Base-by-base conservation (phyloP, 805 yeast species). In the Blastobotrys terrestris region DNA sequence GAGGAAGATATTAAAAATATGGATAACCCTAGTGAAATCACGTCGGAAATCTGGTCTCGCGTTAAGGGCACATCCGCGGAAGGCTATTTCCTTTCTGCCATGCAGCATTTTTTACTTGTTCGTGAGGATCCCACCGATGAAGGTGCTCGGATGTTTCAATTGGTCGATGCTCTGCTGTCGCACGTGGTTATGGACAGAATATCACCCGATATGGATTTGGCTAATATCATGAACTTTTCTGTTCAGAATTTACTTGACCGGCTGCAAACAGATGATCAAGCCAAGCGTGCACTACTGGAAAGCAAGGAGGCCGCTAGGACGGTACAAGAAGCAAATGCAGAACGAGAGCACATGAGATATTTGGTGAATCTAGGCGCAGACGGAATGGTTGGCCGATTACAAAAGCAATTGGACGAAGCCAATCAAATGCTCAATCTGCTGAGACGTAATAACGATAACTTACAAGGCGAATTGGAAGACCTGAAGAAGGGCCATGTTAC, bases 181-280 rank as follows among this genome's bases (percentile, higher is more conserved):
- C 81, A 81, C 58, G 78, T 82, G 22, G 75, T 84, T 2, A 75
- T 75, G 68, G 81, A 77, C 39, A 67, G 77, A 11, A 70, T 67
- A 61, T 53, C 60, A 52, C 70, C 72, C 1, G 68, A 68, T 48
- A 76, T 76, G 54, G 74, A 77, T 8, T 78, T 79, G 50, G 85
- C 83, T 47, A 74, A 83, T n/a, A 81, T 87, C 14, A 75, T 88
- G 58, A 87, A 85, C 50, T 80, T 86, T 47, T 87, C 95, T 1
- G 82, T 91, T 39, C 89, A 87, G 61, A 74, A 81, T 52, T 72
- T 92, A 46, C 74, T 81, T 54, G 83, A 88, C 44, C 77, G 86
- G 22, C 74, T 91, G 63, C 83, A 83, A 59, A 87, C 96, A 0
- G 97, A 92, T 65, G 95, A 88, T 51, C 83, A 84, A 69, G 95